Base-by-base conservation (phyloP, 371 early-diverging fungal species). In the Capillidium heterosporum region DNA sequence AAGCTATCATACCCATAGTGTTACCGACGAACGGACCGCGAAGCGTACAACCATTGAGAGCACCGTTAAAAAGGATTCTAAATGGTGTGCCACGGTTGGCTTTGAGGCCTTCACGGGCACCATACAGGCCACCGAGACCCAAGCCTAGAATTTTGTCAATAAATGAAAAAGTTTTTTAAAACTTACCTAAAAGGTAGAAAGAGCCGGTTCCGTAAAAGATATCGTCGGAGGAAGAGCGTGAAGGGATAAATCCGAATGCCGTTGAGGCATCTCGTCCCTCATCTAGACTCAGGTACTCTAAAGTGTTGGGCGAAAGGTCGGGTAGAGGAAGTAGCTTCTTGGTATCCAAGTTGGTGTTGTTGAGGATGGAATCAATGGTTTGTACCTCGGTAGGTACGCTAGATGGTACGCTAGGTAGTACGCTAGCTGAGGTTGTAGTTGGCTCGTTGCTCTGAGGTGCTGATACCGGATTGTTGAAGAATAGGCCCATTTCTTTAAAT, bases 21-120 rank as follows among this genome's bases (percentile, higher is more conserved):
- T 89, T 89, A 59, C 82, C 90, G 48, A 87, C 65, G 60, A 85
- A 87, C 24, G 90, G 90, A 15, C 90, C 90, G 56, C 90, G 80
- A 55, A 87, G 78, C 4, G 90, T 89, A 64, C 82, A 78, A 24
- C 78, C 73, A 71, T 89, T 89, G 52, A 89, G 73, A 17, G 89
- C 76, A 41, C 85, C 80, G 69, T 89, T 89, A 43, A 87, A 66
- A 48, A 85, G 79, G 47, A 89, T 74, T 71, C 81, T 85, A 59
- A 80, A 70, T 57, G 77, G 83, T 23, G 74, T 68, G 47, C 72
- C 67, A 44, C 70, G 70, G 24, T 74, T 63, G 26, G 82, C 80
- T 32, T 74, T 77, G 49, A 83, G 63, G 63, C 89, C 89, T 65
- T 86, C 85, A 29, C 76, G 69, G 64, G 87, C 66, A 60, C 89